These are phyloP conservation scores for Ricinus communis DNA, from an alignment of 345 rosid genomes.

Conservation along the genomic window DNA sequence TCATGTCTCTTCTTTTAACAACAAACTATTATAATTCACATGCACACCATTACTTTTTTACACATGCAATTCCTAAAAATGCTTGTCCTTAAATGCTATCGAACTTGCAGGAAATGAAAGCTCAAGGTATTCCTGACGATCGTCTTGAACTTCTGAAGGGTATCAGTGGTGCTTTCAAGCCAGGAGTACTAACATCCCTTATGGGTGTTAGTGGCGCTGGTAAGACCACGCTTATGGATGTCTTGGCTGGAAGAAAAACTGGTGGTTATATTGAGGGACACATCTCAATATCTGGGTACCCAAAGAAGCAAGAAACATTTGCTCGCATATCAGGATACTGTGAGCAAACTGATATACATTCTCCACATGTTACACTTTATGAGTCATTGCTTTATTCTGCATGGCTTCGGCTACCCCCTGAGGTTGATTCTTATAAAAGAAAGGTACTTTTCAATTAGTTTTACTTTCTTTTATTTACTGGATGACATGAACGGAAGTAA, in stretches of 20 bases:
- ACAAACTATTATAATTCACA: neutral
- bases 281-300: constrained; percentile 43
- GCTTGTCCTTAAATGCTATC: neutral
- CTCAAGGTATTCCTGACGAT: constrained; percentile 53
- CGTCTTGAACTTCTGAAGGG: constrained; percentile 40
- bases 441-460: constrained; percentile 2
- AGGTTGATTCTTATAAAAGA: constrained; percentile 24
- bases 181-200: constrained; percentile 46
- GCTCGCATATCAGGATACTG: constrained; percentile 49
- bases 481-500: neutral
- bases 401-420: constrained; percentile 38
- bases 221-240: constrained; percentile 52
- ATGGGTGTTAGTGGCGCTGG: constrained; percentile 55
- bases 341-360: constrained; percentile 48
- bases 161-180: constrained; percentile 44
- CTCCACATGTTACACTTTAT: constrained; percentile 42
- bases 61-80: neutral
- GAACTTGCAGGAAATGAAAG: constrained; percentile 45
- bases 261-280: constrained; percentile 41
- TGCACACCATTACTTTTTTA: neutral
- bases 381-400: constrained; percentile 47
- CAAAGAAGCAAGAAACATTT: constrained; percentile 44
- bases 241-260: constrained; percentile 56
- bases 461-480: neutral
- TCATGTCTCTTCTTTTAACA: neutral